phyloP scores from a whole-genome alignment of 192 early-diverging fungal genomes.

The Coemansia sp. region DNA sequence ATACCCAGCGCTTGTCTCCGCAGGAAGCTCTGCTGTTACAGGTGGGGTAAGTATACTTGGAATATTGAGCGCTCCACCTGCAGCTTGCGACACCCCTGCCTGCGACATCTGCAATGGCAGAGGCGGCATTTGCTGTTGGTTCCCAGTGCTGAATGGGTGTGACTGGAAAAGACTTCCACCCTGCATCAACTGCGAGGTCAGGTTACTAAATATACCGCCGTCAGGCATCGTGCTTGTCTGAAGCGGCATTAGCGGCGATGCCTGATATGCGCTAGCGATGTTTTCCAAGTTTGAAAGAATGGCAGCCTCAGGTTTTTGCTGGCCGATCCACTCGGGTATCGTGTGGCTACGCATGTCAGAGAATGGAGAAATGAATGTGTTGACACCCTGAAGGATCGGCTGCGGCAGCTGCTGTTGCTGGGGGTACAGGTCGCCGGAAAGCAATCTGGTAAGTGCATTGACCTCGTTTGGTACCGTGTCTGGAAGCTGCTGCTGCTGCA shows the following conservation, averaged over 20 bases:
- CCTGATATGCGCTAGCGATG: constrained; percentile 42
- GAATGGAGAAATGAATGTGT: constrained; percentile 51
- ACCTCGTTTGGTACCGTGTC: constrained; percentile 21
- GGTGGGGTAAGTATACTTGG: constrained; percentile 14
- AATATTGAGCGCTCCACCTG: constrained; percentile 7
- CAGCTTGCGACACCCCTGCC: not conserved
- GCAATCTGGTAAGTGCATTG: constrained; percentile 29
- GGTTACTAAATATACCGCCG: constrained; percentile 25
- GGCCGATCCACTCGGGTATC: constrained; percentile 48
- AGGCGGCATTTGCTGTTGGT: constrained; percentile 3
- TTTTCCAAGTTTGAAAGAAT: constrained; percentile 47
- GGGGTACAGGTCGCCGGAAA: constrained; percentile 48
- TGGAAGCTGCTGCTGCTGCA: constrained; percentile 1
- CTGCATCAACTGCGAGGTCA: constrained; percentile 39
- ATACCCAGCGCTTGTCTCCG: not conserved
- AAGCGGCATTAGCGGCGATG: constrained; percentile 25
- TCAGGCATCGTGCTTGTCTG: constrained; percentile 16
- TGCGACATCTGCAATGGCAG: not conserved
- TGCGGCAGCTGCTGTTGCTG: constrained; percentile 47
- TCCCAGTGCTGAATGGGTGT: constrained; percentile 3
- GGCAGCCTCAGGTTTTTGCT: constrained; percentile 43
- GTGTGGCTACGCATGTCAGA: constrained; percentile 26
- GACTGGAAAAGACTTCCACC: constrained; percentile 20
- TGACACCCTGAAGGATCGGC: constrained; percentile 47
- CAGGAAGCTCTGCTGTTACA: not conserved